phyloP scores from a whole-genome alignment of 2,329 filamentous ascomycete genomes.

The Aschersonia sp. region DNA sequence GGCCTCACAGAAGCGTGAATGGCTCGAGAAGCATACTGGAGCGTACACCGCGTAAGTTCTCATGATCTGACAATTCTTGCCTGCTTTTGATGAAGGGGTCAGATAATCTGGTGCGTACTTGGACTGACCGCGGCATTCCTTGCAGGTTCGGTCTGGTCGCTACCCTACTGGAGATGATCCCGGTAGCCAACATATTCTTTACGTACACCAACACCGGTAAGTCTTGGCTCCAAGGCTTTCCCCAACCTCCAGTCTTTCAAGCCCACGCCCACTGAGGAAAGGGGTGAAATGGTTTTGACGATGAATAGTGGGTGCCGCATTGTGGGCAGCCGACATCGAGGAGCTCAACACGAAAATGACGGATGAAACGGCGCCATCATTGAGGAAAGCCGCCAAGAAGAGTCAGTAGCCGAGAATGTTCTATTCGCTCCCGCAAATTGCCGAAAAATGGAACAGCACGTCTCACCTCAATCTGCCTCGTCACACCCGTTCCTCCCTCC shows the following conservation, averaged over 20 bases:
- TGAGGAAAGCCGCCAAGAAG: slow-evolving; percentile 34
- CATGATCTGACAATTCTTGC: not conserved
- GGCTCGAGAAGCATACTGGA: slow-evolving; percentile 54
- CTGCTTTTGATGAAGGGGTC: not conserved
- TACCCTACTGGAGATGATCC: slow-evolving; percentile 72
- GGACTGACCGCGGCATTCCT: not conserved
- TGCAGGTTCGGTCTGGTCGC: slow-evolving; percentile 59
- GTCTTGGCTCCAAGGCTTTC: slow-evolving; percentile 3
- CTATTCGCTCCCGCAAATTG: not conserved
- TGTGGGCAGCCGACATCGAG: slow-evolving; percentile 90
- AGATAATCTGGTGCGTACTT: not conserved
- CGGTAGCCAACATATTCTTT: slow-evolving; percentile 70
- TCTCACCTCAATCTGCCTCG: not conserved
- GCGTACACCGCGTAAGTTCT: slow-evolving; percentile 65
- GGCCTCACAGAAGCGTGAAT: slow-evolving; percentile 46
- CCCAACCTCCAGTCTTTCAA: no score
- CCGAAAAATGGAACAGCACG: not conserved
- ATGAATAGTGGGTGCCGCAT: slow-evolving; percentile 60
- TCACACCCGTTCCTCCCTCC: not conserved
- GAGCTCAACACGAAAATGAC: slow-evolving; percentile 33
- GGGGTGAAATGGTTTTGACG: no score
- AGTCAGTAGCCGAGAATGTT: slow-evolving; percentile 12
- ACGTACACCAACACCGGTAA: slow-evolving; percentile 73
- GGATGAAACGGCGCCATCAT: slow-evolving; percentile 31
- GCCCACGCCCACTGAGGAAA: no score